Evolutionary conservation across 2,329 filamentous ascomycete genomes (phyloP).

Genomic region (Trichoderma sp.): DNA sequence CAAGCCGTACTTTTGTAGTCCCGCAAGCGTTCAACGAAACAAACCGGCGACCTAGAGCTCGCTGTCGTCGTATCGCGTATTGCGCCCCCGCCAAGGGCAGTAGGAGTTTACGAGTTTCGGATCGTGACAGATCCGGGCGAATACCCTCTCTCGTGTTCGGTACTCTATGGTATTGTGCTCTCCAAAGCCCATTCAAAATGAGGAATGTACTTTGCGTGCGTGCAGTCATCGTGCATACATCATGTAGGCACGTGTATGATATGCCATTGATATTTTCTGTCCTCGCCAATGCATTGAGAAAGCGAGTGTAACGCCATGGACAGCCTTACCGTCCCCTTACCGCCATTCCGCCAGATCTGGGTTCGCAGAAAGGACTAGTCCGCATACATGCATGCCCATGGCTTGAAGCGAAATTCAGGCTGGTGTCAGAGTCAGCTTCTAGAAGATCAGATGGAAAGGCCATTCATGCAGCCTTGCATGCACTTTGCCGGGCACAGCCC

Average conservation of each 20-base stretch:
- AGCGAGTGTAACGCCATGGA: neutral
- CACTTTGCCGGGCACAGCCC: neutral
- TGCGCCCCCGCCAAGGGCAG: neutral
- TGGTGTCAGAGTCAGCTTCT: slow-evolving; percentile 17
- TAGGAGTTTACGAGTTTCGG: neutral
- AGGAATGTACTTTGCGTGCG: neutral
- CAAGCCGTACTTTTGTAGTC: neutral
- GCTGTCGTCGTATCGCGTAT: neutral
- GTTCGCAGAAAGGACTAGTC: neutral
- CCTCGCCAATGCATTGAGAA: neutral
- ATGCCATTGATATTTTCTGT: neutral
- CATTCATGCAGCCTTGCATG: slow-evolving; percentile 1
- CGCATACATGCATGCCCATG: neutral
- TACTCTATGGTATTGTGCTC: neutral
- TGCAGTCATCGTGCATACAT: neutral
- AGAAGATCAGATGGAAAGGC: slow-evolving; percentile 16
- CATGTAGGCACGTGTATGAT: neutral
- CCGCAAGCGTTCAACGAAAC: neutral
- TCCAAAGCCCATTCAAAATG: neutral
- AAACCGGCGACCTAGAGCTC: neutral
- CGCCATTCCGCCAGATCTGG: slow-evolving; percentile 5
- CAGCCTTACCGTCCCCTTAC: neutral
- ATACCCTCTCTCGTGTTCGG: neutral
- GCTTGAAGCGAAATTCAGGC: neutral
- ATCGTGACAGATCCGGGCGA: neutral